phyloP scores from a whole-genome alignment of 2,329 filamentous ascomycete genomes.

The Calonectria pauciramosa region DNA sequence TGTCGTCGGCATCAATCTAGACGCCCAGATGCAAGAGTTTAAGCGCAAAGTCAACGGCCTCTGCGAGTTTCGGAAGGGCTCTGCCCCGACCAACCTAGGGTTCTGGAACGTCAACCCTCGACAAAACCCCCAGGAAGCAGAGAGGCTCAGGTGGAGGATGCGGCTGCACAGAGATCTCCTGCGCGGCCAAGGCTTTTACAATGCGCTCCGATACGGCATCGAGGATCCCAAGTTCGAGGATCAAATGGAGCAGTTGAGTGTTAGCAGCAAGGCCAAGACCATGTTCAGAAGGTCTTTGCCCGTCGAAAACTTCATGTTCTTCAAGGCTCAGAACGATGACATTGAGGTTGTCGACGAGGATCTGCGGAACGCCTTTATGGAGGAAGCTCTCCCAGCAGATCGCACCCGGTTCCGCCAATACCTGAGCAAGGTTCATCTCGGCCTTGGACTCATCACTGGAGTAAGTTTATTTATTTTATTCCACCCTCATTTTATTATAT shows the following conservation, averaged over 20 bases:
- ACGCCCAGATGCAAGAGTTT: too few species aligned
- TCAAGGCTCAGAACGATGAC: background rate
- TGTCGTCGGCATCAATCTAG: too few species aligned
- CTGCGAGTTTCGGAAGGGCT: too few species aligned
- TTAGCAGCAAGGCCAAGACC: too few species aligned
- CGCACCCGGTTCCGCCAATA: constrained; percentile 24
- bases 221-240: too few species aligned
- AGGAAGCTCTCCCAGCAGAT: constrained; percentile 18
- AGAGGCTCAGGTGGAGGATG: background rate
- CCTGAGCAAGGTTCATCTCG: constrained; percentile 21
- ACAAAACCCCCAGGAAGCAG: background rate
- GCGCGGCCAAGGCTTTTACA: constrained; percentile 26
- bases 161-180: constrained; percentile 28
- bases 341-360: too few species aligned
- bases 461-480: constrained; percentile 18
- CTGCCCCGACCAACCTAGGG: background rate
- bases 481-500: too few species aligned
- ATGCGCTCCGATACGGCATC: background rate
- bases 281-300: too few species aligned
- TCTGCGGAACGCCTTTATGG: background rate
- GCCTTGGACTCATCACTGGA: constrained; percentile 26
- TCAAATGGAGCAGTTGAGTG: too few species aligned
- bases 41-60: too few species aligned
- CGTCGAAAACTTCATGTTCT: background rate
- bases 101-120: background rate